A percentile compares a stretch with the other conserved stretches of the same genome.
These are phyloP conservation scores for Aegilops longissima DNA, from an alignment of 176 grass and related monocot species.

Conservation along the genomic window DNA sequence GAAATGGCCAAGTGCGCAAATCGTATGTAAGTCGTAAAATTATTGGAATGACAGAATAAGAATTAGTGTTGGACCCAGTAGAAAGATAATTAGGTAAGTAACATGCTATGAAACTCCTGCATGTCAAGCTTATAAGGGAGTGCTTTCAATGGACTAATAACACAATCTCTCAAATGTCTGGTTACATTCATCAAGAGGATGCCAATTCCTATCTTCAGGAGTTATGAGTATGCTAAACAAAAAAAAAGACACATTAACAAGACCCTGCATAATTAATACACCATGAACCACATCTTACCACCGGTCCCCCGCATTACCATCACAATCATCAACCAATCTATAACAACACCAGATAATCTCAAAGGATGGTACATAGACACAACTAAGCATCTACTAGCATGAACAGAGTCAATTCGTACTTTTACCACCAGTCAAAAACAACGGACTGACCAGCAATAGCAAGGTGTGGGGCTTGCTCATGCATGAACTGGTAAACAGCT, in stretches of 20 bases:
- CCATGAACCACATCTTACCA: not conserved
- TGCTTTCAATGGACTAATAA: not conserved
- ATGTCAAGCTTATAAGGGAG: slow-evolving; percentile 1
- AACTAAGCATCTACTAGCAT: not conserved
- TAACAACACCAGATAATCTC: not conserved
- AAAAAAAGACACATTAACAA: not conserved
- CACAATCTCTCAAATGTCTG: not conserved
- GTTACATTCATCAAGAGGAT: not conserved
- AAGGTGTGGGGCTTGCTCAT: not conserved
- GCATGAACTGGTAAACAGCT: slow-evolving; percentile 4
- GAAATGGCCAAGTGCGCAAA: not conserved
- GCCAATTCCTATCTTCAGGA: not conserved
- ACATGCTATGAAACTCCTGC: slow-evolving; percentile 21
- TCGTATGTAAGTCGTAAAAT: not conserved
- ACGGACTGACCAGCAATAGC: not conserved
- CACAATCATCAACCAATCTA: not conserved
- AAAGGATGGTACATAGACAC: not conserved
- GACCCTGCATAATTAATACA: not conserved
- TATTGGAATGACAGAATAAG: not conserved
- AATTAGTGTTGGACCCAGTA: not conserved
- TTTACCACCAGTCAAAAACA: not conserved
- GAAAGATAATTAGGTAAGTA: not conserved
- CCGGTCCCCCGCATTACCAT: not conserved
- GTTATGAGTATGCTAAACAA: not conserved
- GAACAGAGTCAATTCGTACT: not conserved